These are phyloP conservation scores for Phytomonas francai DNA, from an alignment of 208 protist species.

Conservation along the genomic window DNA sequence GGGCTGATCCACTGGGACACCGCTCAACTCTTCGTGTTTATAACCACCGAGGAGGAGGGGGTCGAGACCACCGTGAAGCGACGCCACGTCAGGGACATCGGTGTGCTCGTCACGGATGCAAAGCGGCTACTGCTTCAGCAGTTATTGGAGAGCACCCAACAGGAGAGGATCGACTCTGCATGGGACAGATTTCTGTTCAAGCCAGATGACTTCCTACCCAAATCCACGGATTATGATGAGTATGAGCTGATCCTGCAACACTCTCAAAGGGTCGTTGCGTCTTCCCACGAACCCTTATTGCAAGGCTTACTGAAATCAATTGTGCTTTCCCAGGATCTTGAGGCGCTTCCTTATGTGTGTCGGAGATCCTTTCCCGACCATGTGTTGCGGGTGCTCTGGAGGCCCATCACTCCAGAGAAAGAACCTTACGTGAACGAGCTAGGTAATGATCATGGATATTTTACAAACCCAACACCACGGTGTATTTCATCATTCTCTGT, in stretches of 20 bases:
- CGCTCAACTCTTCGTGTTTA: slow-evolving; percentile 55
- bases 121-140: slow-evolving; percentile 45
- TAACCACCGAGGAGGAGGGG: slow-evolving; percentile 25
- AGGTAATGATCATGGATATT: background rate
- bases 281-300: slow-evolving; percentile 23
- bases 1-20: slow-evolving; percentile 63
- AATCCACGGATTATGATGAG: slow-evolving; percentile 24
- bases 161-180: slow-evolving; percentile 46
- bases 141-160: slow-evolving; percentile 66
- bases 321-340: slow-evolving; percentile 22
- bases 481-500: background rate
- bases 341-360: slow-evolving; percentile 14
- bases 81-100: slow-evolving; percentile 32
- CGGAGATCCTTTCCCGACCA: slow-evolving; percentile 25
- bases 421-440: background rate
- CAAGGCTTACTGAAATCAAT: slow-evolving; percentile 26
- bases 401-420: background rate
- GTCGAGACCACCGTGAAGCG: slow-evolving; percentile 5
- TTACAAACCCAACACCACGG: background rate
- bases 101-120: slow-evolving; percentile 28
- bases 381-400: slow-evolving; percentile 23
- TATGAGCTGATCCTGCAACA: slow-evolving; percentile 28
- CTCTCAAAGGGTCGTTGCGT: slow-evolving; percentile 24
- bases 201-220: background rate
- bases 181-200: slow-evolving; percentile 37